These are phyloP conservation scores for Larix kaempferi DNA, from an alignment of 75 land plant genomes.

Conservation along the genomic window DNA sequence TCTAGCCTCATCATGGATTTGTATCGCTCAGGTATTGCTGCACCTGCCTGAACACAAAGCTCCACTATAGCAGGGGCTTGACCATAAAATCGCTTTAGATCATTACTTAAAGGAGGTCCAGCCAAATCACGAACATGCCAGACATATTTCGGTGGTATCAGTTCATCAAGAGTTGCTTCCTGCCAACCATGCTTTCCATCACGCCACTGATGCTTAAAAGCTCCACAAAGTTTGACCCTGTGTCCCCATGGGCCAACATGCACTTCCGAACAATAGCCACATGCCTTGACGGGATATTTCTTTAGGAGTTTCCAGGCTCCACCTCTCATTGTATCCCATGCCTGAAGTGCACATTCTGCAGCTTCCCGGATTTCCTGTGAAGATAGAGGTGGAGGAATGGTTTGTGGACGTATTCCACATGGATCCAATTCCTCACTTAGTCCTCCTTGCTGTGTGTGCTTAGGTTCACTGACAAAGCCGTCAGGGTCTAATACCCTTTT, in stretches of 20 bases:
- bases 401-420: conserved; percentile 15
- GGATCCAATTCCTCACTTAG: conserved; percentile 47
- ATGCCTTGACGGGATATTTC: conserved; percentile 70
- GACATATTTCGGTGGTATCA: conserved; percentile 70
- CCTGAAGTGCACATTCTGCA: conserved; percentile 66
- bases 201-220: conserved; percentile 68
- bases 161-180: conserved; percentile 72
- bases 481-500: conserved; percentile 51
- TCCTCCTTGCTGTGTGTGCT: conserved; percentile 10
- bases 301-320: conserved; percentile 61
- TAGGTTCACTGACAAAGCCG: conserved; percentile 43
- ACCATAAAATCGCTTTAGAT: conserved; percentile 62
- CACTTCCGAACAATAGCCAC: conserved; percentile 83
- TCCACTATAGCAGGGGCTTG: conserved; percentile 85
- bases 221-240: conserved; percentile 69
- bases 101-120: conserved; percentile 49
- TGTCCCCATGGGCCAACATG: conserved; percentile 88
- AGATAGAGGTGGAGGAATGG: conserved; percentile 13
- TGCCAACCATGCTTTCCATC: conserved; percentile 91
- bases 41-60: conserved; percentile 81
- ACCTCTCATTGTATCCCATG: conserved; percentile 51
- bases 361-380: conserved; percentile 32
- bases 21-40: conserved; percentile 49
- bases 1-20: conserved; percentile 77
- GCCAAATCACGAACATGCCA: conserved; percentile 68